Percentiles rank a stretch among this genome's conserved stretches.
These are phyloP conservation scores for Closterium sp. DNA, from an alignment of 139 green algal genomes.

Conservation along the genomic window DNA sequence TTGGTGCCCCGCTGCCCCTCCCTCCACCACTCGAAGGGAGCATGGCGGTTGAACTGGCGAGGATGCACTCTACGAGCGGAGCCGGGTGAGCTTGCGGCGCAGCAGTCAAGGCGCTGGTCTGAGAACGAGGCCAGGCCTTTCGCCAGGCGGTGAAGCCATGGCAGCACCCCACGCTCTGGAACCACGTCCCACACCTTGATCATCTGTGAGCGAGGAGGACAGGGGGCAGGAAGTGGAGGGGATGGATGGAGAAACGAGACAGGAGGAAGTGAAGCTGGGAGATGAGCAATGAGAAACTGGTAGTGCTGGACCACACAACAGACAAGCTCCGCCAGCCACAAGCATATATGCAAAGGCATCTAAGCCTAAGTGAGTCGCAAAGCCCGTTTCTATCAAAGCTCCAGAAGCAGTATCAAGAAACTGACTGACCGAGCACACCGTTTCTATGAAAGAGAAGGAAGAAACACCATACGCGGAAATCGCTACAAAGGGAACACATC, in stretches of 20 bases:
- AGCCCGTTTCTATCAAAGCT: no score
- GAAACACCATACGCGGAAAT: no score
- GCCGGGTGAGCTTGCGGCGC: not conserved
- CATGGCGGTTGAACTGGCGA: not conserved
- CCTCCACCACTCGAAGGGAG: not conserved
- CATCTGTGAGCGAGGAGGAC: not conserved
- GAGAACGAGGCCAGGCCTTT: not conserved
- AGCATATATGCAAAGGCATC: no score
- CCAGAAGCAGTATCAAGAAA: no score
- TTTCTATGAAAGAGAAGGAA: no score
- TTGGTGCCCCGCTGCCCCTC: no score
- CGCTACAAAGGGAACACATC: no score
- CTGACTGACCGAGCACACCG: no score
- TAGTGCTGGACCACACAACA: not conserved
- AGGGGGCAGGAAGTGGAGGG: not conserved
- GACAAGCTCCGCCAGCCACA: not conserved
- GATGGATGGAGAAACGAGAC: not conserved
- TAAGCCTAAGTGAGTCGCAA: no score
- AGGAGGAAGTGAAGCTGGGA: not conserved
- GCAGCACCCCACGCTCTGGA: not conserved
- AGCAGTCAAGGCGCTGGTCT: not conserved
- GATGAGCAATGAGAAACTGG: not conserved
- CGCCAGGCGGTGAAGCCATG: not conserved
- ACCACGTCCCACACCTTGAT: slow-evolving; percentile 8
- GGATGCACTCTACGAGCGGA: not conserved